Conservation (phyloP, 1,284 basidiomycete genomes). For the Tremellales sp. region DNA sequence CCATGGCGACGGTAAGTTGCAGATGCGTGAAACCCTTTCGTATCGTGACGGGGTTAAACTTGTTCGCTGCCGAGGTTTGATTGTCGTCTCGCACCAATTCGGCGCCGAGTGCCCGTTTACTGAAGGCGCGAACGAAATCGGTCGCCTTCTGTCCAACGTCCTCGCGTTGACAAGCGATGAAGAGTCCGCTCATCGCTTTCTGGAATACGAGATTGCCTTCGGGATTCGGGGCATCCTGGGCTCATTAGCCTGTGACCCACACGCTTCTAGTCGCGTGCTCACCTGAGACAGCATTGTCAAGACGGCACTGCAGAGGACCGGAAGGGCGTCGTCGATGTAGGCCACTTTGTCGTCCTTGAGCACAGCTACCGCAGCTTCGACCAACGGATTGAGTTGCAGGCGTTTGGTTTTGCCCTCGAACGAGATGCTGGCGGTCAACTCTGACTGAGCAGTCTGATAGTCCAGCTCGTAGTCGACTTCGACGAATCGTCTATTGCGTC, state of each 20-base stretch:
- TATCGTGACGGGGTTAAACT: slow-evolving; percentile 17
- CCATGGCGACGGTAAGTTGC: slow-evolving; percentile 46
- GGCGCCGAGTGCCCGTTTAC: slow-evolving; percentile 34
- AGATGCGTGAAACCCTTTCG: slow-evolving; percentile 30
- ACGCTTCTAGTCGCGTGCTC: slow-evolving; percentile 16
- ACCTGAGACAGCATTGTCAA: slow-evolving; percentile 75
- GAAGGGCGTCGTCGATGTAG: slow-evolving; percentile 72
- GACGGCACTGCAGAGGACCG: slow-evolving; percentile 70
- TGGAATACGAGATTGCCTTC: slow-evolving; percentile 38
- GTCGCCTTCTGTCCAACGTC: slow-evolving; percentile 25
- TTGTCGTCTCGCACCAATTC: slow-evolving; percentile 33
- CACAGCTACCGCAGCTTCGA: slow-evolving; percentile 65
- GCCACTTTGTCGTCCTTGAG: slow-evolving; percentile 59
- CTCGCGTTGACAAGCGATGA: slow-evolving; percentile 32
- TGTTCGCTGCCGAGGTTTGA: slow-evolving; percentile 13
- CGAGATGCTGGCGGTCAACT: slow-evolving; percentile 65
- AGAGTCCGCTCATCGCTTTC: slow-evolving; percentile 33
- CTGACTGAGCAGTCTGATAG: slow-evolving; percentile 65
- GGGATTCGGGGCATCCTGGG: slow-evolving; percentile 26
- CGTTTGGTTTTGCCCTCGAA: slow-evolving; percentile 68
- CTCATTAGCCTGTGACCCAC: slow-evolving; percentile 1
- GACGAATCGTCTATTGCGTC: slow-evolving; percentile 83
- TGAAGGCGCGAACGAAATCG: slow-evolving; percentile 35
- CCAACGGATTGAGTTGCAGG: slow-evolving; percentile 68
- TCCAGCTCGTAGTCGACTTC: slow-evolving; percentile 74